Evolutionary conservation across 2,329 filamentous ascomycete species (phyloP).

Genomic region (Beauveria sp.): DNA sequence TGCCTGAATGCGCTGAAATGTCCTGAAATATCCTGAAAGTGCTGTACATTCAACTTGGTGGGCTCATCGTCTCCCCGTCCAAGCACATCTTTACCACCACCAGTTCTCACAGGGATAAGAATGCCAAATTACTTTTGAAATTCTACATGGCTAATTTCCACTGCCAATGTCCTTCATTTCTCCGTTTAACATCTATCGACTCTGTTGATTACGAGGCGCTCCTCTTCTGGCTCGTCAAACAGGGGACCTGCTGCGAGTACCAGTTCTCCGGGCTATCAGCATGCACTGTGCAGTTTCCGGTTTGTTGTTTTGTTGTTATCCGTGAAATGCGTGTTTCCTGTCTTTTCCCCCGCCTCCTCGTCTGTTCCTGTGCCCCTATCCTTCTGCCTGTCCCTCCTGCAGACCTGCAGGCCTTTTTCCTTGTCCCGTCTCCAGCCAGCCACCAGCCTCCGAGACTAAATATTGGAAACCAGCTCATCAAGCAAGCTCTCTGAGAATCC

Average conservation of each 20-base stretch:
- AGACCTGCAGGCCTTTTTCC: not conserved
- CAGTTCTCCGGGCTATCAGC: not conserved
- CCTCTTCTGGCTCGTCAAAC: not conserved
- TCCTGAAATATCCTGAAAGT: no score
- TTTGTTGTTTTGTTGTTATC: conserved; percentile 7
- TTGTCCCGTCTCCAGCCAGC: not conserved
- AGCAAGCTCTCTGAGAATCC: not conserved
- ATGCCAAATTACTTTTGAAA: not conserved
- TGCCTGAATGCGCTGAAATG: no score
- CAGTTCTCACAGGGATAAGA: not conserved
- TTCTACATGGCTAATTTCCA: conserved; percentile 6
- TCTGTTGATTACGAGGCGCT: not conserved
- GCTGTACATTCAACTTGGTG: no score
- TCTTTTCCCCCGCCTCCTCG: conserved; percentile 1
- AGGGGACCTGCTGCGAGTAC: not conserved
- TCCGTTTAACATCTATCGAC: not conserved
- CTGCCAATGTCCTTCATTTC: conserved; percentile 8
- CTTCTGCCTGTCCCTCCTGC: not conserved
- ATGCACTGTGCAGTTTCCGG: not conserved
- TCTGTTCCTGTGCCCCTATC: not conserved
- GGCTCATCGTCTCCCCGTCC: not conserved
- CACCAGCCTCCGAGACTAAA: not conserved
- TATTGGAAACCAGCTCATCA: no score
- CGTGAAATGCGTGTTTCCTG: not conserved
- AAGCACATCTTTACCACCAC: not conserved